Base-by-base conservation (phyloP, 2,329 filamentous ascomycete species). In the Trichophyton schoenleinii region DNA sequence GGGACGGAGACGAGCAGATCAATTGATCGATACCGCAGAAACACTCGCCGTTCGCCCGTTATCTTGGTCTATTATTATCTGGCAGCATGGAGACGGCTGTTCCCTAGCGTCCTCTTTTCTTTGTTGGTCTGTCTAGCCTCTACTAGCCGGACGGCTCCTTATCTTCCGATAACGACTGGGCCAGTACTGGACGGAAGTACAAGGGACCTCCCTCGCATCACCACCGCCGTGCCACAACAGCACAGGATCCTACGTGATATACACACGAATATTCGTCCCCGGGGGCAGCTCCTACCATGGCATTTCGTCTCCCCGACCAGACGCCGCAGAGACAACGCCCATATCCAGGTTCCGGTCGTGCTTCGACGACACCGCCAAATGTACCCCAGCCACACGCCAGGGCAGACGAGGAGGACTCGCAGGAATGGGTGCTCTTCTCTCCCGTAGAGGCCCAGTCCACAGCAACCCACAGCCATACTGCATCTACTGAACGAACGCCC, bases 351-450 rank as follows among this genome's bases (percentile, higher is more conserved):
- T n/a, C 60, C 22, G 28, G 57, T 25, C 57, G 55, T 53, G 48
- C 58, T 67, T 65, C 7, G 65, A 66, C n/a, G 67, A 69, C 22
- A 52, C 64, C 1, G 66, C 55, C 72, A 25, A 67, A 72, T 42
- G 64, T 68, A 42, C 65, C 69, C 44, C 61, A 69, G 15, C 60
- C 69, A n/a, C 61, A 67, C 7, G 61, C 66, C 7, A 68, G 78
- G 65, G 74, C 77, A 20, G 70, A 75, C 49, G 76, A 84, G 63
- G 84, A 88, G 64, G 87, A 91, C 66, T 87, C 89, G 11, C 87
- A 94, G 74, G 92, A 95, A 82, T 99, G 94, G 94, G 87, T 97
- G 60, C 84, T 99, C 66, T 99, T 99, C 78, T 89, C 91, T 6
- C 89, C 89, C 1, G 80, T 81, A 18, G 61, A 66, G 34, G 62